Evolutionary conservation across 164 flowering plant species (phyloP).

Genomic region (Umbellularia californica): DNA sequence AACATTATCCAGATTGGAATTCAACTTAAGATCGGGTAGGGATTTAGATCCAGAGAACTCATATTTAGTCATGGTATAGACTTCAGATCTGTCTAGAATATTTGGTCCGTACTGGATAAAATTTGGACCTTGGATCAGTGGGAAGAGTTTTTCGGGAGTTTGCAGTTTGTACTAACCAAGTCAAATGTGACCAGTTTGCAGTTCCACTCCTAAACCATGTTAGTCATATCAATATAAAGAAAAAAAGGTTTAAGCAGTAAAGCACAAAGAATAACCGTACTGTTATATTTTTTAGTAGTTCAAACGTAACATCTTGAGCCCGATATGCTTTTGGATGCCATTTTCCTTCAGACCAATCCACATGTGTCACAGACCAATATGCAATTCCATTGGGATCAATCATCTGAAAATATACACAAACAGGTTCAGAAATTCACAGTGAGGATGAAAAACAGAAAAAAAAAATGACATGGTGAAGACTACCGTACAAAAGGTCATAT

Average conservation of each 20-base stretch:
- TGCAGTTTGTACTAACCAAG: neutral
- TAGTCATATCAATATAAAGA: neutral
- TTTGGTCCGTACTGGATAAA: neutral
- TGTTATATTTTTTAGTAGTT: constrained; percentile 73
- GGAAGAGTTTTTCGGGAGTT: too few relatives aligned
- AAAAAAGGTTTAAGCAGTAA: neutral
- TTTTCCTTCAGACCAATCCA: constrained; percentile 98
- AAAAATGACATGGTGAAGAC: neutral
- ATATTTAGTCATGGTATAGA: neutral
- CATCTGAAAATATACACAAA: constrained; percentile 39
- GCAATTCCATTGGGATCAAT: constrained; percentile 88
- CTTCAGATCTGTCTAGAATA: neutral
- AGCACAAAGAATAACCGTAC: constrained; percentile 31
- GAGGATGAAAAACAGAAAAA: neutral
- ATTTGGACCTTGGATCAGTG: neutral
- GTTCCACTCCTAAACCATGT: neutral
- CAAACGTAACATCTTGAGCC: constrained; percentile 60
- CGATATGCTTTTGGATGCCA: constrained; percentile 96
- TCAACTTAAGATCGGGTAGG: neutral
- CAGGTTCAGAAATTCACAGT: neutral
- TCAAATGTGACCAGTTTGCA: neutral
- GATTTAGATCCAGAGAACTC: neutral
- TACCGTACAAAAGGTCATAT: neutral
- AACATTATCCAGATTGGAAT: too few relatives aligned
- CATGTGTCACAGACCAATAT: constrained; percentile 97